Conservation (phyloP, 257 asterid species). For the Salvia rosmarinus region DNA sequence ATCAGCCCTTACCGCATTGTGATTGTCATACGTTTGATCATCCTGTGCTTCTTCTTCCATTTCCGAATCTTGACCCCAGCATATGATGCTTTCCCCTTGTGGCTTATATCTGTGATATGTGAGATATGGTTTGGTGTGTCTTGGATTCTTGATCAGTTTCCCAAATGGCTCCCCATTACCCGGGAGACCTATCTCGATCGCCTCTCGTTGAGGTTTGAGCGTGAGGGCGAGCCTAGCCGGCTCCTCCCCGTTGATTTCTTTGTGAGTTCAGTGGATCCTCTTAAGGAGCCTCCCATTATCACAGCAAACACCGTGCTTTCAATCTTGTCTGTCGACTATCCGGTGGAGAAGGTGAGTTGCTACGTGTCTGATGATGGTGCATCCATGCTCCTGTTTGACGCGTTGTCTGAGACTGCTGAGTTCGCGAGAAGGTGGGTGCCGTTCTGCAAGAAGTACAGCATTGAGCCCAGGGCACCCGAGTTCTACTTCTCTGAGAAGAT, state of each 20-base stretch:
- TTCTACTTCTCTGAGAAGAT: slow-evolving; percentile 72
- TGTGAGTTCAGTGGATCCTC: slow-evolving; percentile 79
- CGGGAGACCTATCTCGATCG: slow-evolving; percentile 39
- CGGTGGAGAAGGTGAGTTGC: slow-evolving; percentile 79
- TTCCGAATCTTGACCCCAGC: slow-evolving; percentile 38
- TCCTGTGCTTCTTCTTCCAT: slow-evolving; percentile 40
- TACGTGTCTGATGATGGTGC: slow-evolving; percentile 89
- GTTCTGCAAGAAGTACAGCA: slow-evolving; percentile 69
- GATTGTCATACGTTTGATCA: slow-evolving; percentile 47
- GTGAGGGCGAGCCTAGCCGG: slow-evolving; percentile 35
- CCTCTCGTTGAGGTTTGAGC: slow-evolving; percentile 37
- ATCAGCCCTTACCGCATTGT: slow-evolving; percentile 77
- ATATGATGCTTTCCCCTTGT: slow-evolving; percentile 31
- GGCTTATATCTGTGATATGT: slow-evolving; percentile 40
- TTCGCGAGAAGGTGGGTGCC: slow-evolving; percentile 89
- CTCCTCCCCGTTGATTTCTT: slow-evolving; percentile 64
- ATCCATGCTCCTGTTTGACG: slow-evolving; percentile 77
- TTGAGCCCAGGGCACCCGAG: slow-evolving; percentile 86
- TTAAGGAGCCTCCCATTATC: slow-evolving; percentile 80
- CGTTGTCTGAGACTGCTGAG: slow-evolving; percentile 73
- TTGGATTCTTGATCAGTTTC: slow-evolving; percentile 41
- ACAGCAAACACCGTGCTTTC: slow-evolving; percentile 81
- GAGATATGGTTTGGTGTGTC: slow-evolving; percentile 41
- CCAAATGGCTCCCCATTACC: slow-evolving; percentile 35
- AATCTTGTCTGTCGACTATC: slow-evolving; percentile 71